These are phyloP conservation scores for Fusarium pseudonygamai DNA, from an alignment of 2,329 filamentous ascomycete genomes.

Conservation along the genomic window DNA sequence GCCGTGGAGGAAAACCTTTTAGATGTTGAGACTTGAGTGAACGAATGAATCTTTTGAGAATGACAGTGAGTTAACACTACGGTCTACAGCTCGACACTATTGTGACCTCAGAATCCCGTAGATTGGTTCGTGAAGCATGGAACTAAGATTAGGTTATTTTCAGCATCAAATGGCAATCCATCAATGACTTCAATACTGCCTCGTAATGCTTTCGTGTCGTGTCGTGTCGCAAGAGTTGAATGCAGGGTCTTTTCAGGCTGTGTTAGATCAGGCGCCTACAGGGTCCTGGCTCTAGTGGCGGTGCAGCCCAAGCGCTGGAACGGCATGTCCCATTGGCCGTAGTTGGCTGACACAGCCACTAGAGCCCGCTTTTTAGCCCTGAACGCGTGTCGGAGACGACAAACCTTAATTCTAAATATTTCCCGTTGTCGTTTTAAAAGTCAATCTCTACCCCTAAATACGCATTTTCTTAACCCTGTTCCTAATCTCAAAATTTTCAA, in stretches of 20 bases:
- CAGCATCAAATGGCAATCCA: too few relatives aligned
- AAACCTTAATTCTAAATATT: constrained; percentile 16
- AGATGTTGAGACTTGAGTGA: neutral
- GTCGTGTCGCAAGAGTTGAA: neutral
- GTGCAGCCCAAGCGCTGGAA: neutral
- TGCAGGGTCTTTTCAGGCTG: constrained; percentile 2
- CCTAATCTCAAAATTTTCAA: neutral
- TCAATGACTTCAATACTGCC: neutral
- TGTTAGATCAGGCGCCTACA: neutral
- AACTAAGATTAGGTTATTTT: too few relatives aligned
- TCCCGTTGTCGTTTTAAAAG: neutral
- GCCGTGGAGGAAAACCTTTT: neutral
- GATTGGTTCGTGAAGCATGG: too few relatives aligned
- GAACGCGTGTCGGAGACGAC: constrained; percentile 6
- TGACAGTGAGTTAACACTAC: neutral
- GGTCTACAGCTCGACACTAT: neutral
- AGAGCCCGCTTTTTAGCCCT: neutral
- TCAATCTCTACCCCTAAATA: neutral
- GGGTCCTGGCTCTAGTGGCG: neutral
- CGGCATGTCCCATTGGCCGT: neutral
- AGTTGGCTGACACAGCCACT: constrained; percentile 3
- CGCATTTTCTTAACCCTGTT: neutral
- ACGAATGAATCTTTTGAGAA: neutral
- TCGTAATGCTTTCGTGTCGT: neutral
- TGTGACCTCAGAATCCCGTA: neutral